Evolutionary conservation across 495 filamentous ascomycete species (phyloP).

Genomic region (Aspergillus cristatus): DNA sequence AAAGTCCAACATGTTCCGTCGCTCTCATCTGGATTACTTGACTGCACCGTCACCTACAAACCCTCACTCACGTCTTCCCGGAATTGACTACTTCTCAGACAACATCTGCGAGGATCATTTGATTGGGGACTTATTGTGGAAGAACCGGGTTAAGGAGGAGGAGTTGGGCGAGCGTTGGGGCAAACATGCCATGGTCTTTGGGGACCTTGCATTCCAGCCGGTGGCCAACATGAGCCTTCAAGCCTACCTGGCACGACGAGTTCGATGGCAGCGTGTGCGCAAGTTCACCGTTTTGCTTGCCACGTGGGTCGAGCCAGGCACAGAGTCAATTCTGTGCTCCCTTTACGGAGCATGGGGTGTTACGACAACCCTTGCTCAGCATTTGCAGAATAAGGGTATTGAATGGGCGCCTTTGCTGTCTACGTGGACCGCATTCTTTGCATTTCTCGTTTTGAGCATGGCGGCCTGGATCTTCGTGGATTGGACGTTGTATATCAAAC

Average conservation of each 20-base stretch:
- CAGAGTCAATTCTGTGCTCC: constrained; percentile 79
- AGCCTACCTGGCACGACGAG: constrained; percentile 73
- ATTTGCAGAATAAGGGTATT: constrained; percentile 43
- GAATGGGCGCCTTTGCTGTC: constrained; percentile 26
- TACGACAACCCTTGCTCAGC: constrained; percentile 58
- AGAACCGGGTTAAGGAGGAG: constrained; percentile 40
- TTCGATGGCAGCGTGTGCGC: constrained; percentile 85
- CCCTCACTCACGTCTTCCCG: constrained; percentile 37
- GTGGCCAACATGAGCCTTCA: constrained; percentile 69
- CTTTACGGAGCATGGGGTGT: constrained; percentile 69
- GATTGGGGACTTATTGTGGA: constrained; percentile 88
- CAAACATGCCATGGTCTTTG: constrained; percentile 76
- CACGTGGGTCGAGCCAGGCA: constrained; percentile 89
- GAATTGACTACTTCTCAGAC: constrained; percentile 85
- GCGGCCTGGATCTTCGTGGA: constrained; percentile 65
- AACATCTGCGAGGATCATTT: constrained; percentile 98
- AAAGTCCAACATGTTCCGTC: constrained; percentile 97
- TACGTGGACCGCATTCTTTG: constrained; percentile 60
- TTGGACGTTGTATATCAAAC: constrained; percentile 57
- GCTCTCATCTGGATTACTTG: constrained; percentile 74
- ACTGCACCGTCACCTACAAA: constrained; percentile 43
- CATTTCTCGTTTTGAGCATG: constrained; percentile 59
- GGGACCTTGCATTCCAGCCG: constrained; percentile 84
- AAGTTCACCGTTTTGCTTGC: constrained; percentile 90
- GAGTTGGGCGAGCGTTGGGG: constrained; percentile 40